Percentiles rank a stretch among this genome's conserved stretches.
These are phyloP conservation scores for Microbotryum scabiosae DNA, from an alignment of 1,284 basidiomycete genomes.

Conservation along the genomic window DNA sequence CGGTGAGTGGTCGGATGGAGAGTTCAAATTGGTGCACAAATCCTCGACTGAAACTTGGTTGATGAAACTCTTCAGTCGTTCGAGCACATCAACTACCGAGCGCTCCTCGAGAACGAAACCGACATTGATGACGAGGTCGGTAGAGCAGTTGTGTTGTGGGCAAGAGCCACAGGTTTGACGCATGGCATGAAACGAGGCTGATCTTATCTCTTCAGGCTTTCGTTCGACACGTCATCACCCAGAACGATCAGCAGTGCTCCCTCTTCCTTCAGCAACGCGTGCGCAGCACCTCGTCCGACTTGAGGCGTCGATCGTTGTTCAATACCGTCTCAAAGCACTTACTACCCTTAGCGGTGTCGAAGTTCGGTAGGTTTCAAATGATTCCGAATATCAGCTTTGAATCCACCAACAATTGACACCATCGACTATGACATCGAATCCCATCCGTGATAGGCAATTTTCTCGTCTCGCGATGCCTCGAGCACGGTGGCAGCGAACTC, in stretches of 20 bases:
- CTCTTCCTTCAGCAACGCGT: slow-evolving; percentile 27
- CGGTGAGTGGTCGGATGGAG: neutral
- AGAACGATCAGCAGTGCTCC: slow-evolving; percentile 28
- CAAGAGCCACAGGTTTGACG: too few species aligned
- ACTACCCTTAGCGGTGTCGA: slow-evolving; percentile 13
- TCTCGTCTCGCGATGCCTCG: slow-evolving; percentile 28
- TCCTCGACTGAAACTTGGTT: too few species aligned
- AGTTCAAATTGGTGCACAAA: neutral
- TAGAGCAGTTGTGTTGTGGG: too few species aligned
- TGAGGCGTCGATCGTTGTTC: slow-evolving; percentile 1
- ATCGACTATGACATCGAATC: neutral
- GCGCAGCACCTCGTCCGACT: slow-evolving; percentile 5
- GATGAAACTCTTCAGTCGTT: neutral
- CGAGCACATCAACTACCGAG: slow-evolving; percentile 16
- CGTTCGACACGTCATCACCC: slow-evolving; percentile 10
- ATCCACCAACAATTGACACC: neutral
- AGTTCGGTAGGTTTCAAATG: slow-evolving; percentile 14
- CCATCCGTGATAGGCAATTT: slow-evolving; percentile 18
- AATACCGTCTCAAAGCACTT: slow-evolving; percentile 8
- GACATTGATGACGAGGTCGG: slow-evolving; percentile 13
- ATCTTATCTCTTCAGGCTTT: slow-evolving; percentile 8
- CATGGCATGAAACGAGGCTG: neutral
- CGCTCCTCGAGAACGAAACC: slow-evolving; percentile 16
- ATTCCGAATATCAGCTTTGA: too few species aligned
- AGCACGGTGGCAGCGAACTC: slow-evolving; percentile 8